Evolutionary conservation across 2,329 filamentous ascomycete species (phyloP).

Genomic region (Colletotrichum scovillei): DNA sequence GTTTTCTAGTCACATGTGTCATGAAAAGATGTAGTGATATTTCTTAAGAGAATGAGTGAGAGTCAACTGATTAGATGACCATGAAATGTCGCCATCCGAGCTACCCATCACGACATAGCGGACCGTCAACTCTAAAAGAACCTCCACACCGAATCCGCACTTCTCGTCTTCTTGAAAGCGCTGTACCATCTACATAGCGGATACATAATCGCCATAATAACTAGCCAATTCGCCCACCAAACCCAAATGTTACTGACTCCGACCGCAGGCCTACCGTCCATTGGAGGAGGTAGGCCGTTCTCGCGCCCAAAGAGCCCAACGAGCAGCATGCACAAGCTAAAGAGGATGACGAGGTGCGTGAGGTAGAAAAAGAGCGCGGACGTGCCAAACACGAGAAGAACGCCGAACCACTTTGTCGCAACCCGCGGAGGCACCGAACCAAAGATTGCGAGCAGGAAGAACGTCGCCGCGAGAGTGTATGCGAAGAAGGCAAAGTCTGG

Average conservation of each 20-base stretch:
- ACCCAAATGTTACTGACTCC: constrained; percentile 52
- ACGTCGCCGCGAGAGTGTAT: constrained; percentile 51
- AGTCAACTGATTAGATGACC: not conserved
- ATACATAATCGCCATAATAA: constrained; percentile 51
- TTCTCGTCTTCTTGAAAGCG: constrained; percentile 54
- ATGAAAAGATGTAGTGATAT: not conserved
- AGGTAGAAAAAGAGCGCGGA: constrained; percentile 60
- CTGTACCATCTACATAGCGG: constrained; percentile 55
- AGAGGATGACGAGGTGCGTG: constrained; percentile 49
- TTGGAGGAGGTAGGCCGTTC: constrained; percentile 40
- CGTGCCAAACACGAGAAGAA: constrained; percentile 57
- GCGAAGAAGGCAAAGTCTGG: constrained; percentile 59
- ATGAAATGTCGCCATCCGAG: constrained; percentile 8
- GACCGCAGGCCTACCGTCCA: constrained; percentile 39
- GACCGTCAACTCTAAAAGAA: constrained; percentile 49
- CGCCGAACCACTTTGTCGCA: constrained; percentile 43
- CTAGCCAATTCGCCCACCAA: constrained; percentile 50
- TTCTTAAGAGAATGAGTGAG: not conserved
- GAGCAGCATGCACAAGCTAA: constrained; percentile 41
- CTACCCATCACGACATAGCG: constrained; percentile 12
- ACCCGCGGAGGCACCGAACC: constrained; percentile 45
- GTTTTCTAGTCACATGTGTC: not conserved
- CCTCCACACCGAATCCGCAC: constrained; percentile 57
- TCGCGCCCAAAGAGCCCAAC: constrained; percentile 49
- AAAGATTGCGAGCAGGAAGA: constrained; percentile 53